phyloP scores from a whole-genome alignment of 116 monocot species.

The Posidonia oceanica region DNA sequence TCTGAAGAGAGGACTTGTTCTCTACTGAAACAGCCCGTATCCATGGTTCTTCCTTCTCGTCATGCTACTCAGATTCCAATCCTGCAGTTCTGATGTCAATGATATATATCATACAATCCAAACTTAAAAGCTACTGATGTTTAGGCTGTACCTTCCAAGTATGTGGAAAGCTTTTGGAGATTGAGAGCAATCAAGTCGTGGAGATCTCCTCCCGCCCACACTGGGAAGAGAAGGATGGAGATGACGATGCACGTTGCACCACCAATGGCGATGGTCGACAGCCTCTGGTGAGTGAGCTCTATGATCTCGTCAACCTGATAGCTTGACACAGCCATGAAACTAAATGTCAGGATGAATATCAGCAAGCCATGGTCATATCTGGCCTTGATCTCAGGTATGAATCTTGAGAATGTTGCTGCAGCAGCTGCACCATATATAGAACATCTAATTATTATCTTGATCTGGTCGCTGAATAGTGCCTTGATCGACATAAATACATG shows the following conservation, averaged over 20 bases:
- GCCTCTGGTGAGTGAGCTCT: slow-evolving; percentile 33
- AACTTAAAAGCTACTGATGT: too few species aligned
- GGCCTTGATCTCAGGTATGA: slow-evolving; percentile 50
- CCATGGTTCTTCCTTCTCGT: slow-evolving; percentile 13
- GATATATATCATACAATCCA: too few species aligned
- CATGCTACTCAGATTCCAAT: slow-evolving; percentile 27
- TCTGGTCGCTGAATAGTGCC: too few species aligned
- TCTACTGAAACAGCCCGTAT: slow-evolving; percentile 1
- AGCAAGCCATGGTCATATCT: slow-evolving; percentile 53
- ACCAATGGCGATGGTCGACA: slow-evolving; percentile 43
- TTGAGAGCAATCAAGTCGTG: slow-evolving; percentile 28
- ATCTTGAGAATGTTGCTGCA: slow-evolving; percentile 44
- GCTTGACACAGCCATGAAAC: slow-evolving; percentile 53
- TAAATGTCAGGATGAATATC: slow-evolving; percentile 62
- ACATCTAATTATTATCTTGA: too few species aligned
- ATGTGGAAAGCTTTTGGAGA: slow-evolving; percentile 42
- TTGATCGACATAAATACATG: too few species aligned
- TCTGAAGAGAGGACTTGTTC: slow-evolving; percentile 27
- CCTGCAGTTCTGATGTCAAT: slow-evolving; percentile 13
- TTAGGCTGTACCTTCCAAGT: slow-evolving; percentile 31
- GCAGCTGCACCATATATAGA: slow-evolving; percentile 23
- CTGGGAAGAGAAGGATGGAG: slow-evolving; percentile 32
- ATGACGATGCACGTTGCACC: slow-evolving; percentile 31
- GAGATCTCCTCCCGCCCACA: slow-evolving; percentile 71
- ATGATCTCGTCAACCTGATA: slow-evolving; percentile 41